Percentiles rank a stretch among this genome's conserved stretches.
Evolutionary conservation across 352 stramenopile species (phyloP).

Genomic region (Phytophthora multivora): DNA sequence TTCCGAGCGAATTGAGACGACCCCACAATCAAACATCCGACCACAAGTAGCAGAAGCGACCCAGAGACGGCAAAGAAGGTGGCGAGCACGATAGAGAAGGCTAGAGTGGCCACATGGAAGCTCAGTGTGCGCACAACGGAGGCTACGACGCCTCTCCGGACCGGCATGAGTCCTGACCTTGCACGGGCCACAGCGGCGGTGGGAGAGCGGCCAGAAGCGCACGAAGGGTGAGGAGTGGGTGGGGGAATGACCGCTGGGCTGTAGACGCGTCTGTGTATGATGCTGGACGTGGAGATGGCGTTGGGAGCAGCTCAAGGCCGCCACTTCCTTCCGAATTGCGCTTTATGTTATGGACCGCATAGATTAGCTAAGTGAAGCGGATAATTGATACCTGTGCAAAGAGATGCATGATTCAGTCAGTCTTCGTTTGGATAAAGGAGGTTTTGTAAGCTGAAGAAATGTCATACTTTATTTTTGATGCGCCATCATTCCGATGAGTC

Average conservation of each 20-base stretch:
- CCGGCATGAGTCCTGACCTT: constrained; percentile 26
- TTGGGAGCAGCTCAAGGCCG: constrained; percentile 5
- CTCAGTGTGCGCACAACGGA: constrained; percentile 46
- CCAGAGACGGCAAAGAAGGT: constrained; percentile 45
- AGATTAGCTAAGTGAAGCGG: background rate
- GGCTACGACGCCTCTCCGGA: constrained; percentile 32
- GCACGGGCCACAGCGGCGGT: constrained; percentile 5
- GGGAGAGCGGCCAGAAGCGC: constrained; percentile 1
- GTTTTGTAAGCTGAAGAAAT: background rate
- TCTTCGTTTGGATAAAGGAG: background rate
- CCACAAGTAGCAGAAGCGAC: constrained; percentile 40
- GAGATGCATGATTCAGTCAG: constrained; percentile 3
- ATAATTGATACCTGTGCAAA: constrained; percentile 8
- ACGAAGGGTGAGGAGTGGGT: background rate
- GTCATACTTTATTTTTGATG: constrained; percentile 1
- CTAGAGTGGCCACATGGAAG: constrained; percentile 60
- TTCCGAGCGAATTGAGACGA: constrained; percentile 45
- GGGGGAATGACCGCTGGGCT: background rate
- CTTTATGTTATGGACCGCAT: background rate
- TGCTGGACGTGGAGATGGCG: constrained; percentile 3
- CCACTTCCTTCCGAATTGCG: constrained; percentile 24
- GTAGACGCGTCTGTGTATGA: background rate
- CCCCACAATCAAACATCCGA: constrained; percentile 56
- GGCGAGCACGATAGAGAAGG: constrained; percentile 45
- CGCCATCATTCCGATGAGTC: constrained; percentile 9